Base-by-base conservation (phyloP, 192 early-diverging fungal genomes). In the Umbelopsis vinacea region DNA sequence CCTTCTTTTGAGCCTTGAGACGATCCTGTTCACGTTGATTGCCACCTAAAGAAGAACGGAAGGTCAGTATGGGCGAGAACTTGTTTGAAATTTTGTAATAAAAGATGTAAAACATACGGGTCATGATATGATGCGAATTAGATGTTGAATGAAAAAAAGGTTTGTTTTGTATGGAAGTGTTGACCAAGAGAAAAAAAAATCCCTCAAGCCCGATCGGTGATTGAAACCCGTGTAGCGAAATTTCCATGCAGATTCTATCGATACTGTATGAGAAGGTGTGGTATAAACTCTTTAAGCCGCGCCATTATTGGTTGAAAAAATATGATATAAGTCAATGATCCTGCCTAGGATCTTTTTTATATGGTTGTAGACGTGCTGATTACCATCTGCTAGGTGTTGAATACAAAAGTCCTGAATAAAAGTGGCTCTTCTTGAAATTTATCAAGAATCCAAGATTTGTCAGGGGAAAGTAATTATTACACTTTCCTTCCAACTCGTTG, bases 1-100 rank as follows among this genome's bases (percentile, higher is more conserved):
- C 50, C 75, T 85, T 85, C 68, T 85, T 85, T 26, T 69, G 22
- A 67, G 79, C 79, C 71, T 85, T 85, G 52, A 68, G 50, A 35
- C 84, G 84, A 74, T 80, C 82, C 35, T 79, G 77, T 66, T 85
- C 84, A 72, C 84, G 76, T 70, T 85, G 84, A 66, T 85, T 85
- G 26, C 84, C 84, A 77, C 84, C 84, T 85, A 46, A 6, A 50
- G 9, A 21, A 50, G 45, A 53, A 6, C 38, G 33, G 33, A 17
- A 63, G 57, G 26, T 63, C 14, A 63, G 57, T 37, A 2, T 4
- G 8, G 3, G 0, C 12, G 57, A 4, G 11, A 5, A 0, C 4
- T 63, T 10, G 6, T 6, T n/a, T 8, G 3, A 50, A 10, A n/a
- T 17, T 10, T 17, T 0, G 37, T 63, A 0, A 17, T 3, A 63